phyloP scores from a whole-genome alignment of 495 filamentous ascomycete genomes.

The Neurospora sp. region DNA sequence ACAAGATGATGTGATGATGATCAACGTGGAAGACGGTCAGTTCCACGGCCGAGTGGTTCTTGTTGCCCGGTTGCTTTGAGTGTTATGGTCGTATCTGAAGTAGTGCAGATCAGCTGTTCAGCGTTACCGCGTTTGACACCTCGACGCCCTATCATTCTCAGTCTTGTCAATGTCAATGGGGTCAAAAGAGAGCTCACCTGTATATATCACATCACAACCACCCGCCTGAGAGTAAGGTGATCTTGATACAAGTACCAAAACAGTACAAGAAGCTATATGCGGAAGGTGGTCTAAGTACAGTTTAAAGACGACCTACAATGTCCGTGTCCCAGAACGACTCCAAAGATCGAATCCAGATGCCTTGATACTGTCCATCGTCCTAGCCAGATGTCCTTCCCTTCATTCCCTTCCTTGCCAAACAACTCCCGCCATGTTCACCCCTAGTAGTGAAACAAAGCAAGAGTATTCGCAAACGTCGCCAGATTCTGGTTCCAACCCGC shows the following conservation, averaged over 20 bases:
- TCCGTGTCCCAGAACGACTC: not conserved
- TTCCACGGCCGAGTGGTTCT: not conserved
- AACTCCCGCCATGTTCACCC: slow-evolving; percentile 6
- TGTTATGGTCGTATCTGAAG: not conserved
- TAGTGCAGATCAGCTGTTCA: not conserved
- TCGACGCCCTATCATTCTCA: not conserved
- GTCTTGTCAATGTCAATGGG: not conserved
- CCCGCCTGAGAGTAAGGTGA: not conserved
- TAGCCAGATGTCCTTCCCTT: not conserved
- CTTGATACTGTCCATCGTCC: not conserved
- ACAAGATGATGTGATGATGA: not conserved
- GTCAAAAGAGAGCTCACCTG: not conserved
- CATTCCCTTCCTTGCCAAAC: not conserved
- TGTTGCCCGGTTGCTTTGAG: not conserved
- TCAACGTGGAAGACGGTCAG: not conserved
- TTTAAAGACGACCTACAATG: not conserved
- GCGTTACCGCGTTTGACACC: not conserved
- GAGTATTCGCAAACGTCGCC: slow-evolving; percentile 20
- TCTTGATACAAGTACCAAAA: not conserved
- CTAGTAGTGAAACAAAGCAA: slow-evolving; percentile 12
- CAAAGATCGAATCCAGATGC: not conserved
- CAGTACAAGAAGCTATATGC: not conserved
- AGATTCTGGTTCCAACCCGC: slow-evolving; percentile 18
- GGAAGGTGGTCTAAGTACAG: not conserved
- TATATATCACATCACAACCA: not conserved